Evolutionary conservation across 441 rosid genomes (phyloP).

Genomic region (Aquilaria agallochum): DNA sequence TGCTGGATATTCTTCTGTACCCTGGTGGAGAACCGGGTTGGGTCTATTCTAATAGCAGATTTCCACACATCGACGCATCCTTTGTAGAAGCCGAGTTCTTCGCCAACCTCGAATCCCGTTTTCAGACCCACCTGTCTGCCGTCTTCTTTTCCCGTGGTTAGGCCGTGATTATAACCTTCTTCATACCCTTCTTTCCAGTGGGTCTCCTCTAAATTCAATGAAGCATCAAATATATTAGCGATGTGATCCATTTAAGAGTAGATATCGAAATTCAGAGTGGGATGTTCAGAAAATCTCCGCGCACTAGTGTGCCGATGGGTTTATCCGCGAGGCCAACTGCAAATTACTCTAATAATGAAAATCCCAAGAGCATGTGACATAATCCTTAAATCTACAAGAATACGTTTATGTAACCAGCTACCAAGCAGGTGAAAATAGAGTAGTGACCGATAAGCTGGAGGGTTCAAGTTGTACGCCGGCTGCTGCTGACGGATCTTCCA

Average conservation of each 20-base stretch:
- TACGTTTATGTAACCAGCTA: no score
- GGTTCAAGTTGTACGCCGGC: no score
- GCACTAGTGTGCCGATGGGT: no score
- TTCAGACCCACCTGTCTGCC: slow-evolving; percentile 48
- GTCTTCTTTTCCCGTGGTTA: slow-evolving; percentile 53
- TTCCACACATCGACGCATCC: slow-evolving; percentile 76
- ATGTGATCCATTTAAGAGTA: slow-evolving; percentile 17
- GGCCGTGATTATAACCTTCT: slow-evolving; percentile 60
- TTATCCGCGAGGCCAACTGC: no score
- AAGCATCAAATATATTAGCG: slow-evolving; percentile 53
- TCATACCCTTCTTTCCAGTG: slow-evolving; percentile 63
- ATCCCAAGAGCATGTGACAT: no score
- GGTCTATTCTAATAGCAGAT: slow-evolving; percentile 46
- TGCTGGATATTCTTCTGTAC: slow-evolving; percentile 52
- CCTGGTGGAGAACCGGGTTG: slow-evolving; percentile 46
- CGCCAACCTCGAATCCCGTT: slow-evolving; percentile 68
- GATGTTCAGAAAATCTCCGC: no score
- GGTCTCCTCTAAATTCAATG: slow-evolving; percentile 58
- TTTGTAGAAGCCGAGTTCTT: slow-evolving; percentile 78
- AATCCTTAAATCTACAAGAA: no score
- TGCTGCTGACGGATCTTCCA: no score
- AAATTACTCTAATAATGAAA: no score
- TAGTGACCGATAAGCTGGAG: no score
- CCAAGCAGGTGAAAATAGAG: no score
- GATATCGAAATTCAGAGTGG: no score